A percentile compares a stretch with the other conserved stretches of the same genome.
phyloP scores from a whole-genome alignment of 2,329 filamentous ascomycete genomes.

The Paecilomyces variotii region DNA sequence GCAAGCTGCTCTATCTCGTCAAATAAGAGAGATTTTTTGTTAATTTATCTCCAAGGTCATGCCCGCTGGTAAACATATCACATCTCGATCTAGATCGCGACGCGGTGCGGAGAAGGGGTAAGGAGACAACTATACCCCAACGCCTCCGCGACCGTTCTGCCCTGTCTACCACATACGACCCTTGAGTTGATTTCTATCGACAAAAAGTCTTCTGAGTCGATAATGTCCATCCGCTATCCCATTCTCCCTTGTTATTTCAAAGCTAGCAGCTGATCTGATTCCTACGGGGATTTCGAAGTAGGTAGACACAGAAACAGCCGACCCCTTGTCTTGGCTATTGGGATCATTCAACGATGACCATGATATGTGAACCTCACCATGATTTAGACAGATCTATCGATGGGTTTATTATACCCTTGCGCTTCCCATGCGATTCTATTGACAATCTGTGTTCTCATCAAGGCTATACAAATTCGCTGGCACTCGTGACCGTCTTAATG shows the following conservation, averaged over 20 bases:
- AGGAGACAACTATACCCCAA: neutral
- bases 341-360: neutral
- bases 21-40: conserved; percentile 10
- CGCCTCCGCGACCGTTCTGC: neutral
- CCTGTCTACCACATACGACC: neutral
- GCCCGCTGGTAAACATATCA: neutral
- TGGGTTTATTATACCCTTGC: no score
- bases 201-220: neutral
- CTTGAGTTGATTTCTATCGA: neutral
- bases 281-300: neutral
- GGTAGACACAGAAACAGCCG: neutral
- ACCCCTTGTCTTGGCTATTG: neutral
- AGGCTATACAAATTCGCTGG: neutral
- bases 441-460: neutral
- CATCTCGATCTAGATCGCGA: neutral
- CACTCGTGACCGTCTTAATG: neutral
- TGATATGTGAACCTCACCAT: neutral
- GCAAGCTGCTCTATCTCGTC: conserved; percentile 29
- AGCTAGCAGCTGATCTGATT: neutral
- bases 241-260: neutral
- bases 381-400: neutral
- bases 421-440: neutral
- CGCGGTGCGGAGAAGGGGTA: neutral
- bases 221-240: neutral
- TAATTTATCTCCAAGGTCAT: neutral